Evolutionary conservation across 169 alveolate genomes (phyloP).

Genomic region (Eimeria praecox): DNA sequence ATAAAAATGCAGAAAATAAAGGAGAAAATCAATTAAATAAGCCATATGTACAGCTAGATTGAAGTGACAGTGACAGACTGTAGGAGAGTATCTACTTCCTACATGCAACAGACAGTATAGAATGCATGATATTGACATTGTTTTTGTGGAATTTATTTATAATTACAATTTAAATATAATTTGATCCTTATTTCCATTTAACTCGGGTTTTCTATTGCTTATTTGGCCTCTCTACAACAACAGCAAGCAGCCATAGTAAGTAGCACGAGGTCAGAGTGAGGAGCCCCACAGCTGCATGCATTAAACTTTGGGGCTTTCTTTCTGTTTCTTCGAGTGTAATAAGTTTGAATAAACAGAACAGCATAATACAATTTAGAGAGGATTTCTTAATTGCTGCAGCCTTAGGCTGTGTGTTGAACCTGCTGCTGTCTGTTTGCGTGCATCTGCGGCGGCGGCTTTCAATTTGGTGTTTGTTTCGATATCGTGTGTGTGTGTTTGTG

Average conservation of each 20-base stretch:
- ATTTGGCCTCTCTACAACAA: too few relatives aligned
- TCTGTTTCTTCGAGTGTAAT: neutral
- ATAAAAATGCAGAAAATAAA: too few relatives aligned
- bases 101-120: too few relatives aligned
- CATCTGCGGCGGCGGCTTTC: neutral
- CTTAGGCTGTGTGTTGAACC: neutral
- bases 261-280: too few relatives aligned
- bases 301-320: neutral
- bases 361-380: neutral
- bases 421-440: neutral
- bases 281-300: conserved; percentile 7
- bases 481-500: neutral
- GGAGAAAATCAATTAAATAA: too few relatives aligned
- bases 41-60: too few relatives aligned
- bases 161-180: neutral
- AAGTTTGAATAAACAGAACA: neutral
- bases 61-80: too few relatives aligned
- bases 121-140: too few relatives aligned
- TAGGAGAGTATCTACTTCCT: too few relatives aligned
- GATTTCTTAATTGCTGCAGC: neutral
- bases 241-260: too few relatives aligned
- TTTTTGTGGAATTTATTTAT: neutral
- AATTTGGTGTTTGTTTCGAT: neutral
- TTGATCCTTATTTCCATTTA: too few relatives aligned
- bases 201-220: too few relatives aligned